Evolutionary conservation across 805 yeast species (phyloP).

Genomic region (Zygosaccharomyces siamensis): DNA sequence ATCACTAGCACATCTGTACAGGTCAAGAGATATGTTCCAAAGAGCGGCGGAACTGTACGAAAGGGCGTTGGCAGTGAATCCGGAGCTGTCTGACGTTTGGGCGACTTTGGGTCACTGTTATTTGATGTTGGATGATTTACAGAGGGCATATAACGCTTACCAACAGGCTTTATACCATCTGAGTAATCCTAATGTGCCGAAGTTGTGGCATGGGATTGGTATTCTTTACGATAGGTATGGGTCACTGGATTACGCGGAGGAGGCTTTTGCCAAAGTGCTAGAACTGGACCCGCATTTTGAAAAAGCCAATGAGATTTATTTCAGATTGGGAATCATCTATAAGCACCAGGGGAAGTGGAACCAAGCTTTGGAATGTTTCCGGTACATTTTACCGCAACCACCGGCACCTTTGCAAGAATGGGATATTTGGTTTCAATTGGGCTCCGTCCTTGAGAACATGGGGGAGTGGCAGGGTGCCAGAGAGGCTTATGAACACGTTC

Average conservation of each 20-base stretch:
- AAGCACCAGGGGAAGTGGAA: slow-evolving; percentile 87
- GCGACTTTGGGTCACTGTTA: slow-evolving; percentile 95
- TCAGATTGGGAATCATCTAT: slow-evolving; percentile 92
- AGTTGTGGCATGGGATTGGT: slow-evolving; percentile 98
- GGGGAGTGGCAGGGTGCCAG: slow-evolving; percentile 87
- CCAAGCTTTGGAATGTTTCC: slow-evolving; percentile 90
- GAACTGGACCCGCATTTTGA: slow-evolving; percentile 95
- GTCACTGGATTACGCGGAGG: slow-evolving; percentile 94
- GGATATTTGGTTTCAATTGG: slow-evolving; percentile 98
- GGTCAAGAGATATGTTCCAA: slow-evolving; percentile 84
- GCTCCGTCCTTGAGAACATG: slow-evolving; percentile 90
- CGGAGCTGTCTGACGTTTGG: slow-evolving; percentile 95
- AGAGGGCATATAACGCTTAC: slow-evolving; percentile 92
- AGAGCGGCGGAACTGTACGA: slow-evolving; percentile 94
- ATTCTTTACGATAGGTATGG: slow-evolving; percentile 95
- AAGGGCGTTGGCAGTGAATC: slow-evolving; percentile 72
- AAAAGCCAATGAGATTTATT: slow-evolving; percentile 93
- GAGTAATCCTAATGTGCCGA: slow-evolving; percentile 91
- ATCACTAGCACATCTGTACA: slow-evolving; percentile 80
- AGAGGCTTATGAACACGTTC: slow-evolving; percentile 91
- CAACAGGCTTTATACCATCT: slow-evolving; percentile 91
- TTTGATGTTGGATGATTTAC: slow-evolving; percentile 92
- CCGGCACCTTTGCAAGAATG: slow-evolving; percentile 95
- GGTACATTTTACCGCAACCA: slow-evolving; percentile 83
- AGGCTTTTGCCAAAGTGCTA: slow-evolving; percentile 92